Conservation (phyloP, 345 rosid genomes). For the Hibiscus tridactylites region DNA sequence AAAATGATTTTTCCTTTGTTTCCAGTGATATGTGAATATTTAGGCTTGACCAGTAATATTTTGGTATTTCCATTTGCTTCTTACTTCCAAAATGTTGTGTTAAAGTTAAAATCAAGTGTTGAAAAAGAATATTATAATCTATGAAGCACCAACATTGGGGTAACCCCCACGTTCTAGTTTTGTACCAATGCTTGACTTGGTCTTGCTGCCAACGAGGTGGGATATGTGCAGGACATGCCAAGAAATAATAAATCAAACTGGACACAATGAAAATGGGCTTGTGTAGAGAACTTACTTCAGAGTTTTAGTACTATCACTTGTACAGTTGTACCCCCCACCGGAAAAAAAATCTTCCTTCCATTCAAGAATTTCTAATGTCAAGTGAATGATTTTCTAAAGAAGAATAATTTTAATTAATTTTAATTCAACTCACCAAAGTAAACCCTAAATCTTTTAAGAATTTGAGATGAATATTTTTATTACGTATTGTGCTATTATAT, state of each 20-base stretch:
- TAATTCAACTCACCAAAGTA: neutral
- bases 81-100: neutral
- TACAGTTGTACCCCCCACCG: neutral
- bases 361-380: neutral
- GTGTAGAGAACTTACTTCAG: neutral
- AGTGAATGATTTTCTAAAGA: neutral
- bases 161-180: neutral
- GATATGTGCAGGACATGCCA: neutral
- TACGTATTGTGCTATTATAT: neutral
- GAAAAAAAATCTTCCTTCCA: neutral
- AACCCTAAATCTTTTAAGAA: neutral
- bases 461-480: neutral
- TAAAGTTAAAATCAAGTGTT: neutral
- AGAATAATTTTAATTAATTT: neutral
- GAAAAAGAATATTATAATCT: neutral
- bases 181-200: neutral
- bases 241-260: neutral
- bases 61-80: neutral
- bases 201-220: neutral
- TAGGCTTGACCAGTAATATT: neutral
- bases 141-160: neutral
- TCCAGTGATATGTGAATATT: neutral
- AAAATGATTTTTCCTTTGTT: neutral
- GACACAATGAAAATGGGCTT: neutral
- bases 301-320: neutral